phyloP scores from a whole-genome alignment of 2,329 filamentous ascomycete species.

The Xylaria sp. region DNA sequence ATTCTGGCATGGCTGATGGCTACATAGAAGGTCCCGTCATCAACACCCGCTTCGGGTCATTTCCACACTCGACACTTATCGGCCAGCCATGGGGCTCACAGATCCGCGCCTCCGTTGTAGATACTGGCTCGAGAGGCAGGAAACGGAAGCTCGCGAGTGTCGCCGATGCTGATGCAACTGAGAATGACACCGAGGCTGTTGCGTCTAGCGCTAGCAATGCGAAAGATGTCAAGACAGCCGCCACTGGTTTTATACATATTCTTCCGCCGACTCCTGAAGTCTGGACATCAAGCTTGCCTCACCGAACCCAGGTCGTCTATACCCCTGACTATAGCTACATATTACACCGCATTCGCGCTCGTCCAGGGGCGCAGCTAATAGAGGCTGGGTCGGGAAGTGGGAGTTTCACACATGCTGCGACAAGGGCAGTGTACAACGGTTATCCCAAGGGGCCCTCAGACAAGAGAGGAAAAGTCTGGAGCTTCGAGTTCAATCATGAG shows the following conservation, averaged over 20 bases:
- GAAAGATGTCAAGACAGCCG: constrained; percentile 61
- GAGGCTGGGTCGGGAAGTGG: constrained; percentile 86
- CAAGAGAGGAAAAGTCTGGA: constrained; percentile 77
- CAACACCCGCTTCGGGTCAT: constrained; percentile 94
- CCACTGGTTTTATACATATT: constrained; percentile 80
- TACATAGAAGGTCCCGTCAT: constrained; percentile 82
- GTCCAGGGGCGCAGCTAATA: constrained; percentile 78
- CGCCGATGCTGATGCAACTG: constrained; percentile 59
- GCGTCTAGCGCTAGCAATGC: constrained; percentile 33
- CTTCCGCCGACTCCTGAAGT: constrained; percentile 83
- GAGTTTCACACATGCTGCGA: constrained; percentile 84
- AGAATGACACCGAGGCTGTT: constrained; percentile 51
- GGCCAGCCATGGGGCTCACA: constrained; percentile 90
- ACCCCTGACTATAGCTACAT: constrained; percentile 89
- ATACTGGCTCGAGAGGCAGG: constrained; percentile 88
- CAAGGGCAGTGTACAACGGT: constrained; percentile 79
- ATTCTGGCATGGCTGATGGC: constrained; percentile 72
- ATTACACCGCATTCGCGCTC: constrained; percentile 77
- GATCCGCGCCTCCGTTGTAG: constrained; percentile 86
- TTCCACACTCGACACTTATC: constrained; percentile 82
- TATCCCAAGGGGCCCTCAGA: constrained; percentile 62
- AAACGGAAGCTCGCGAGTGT: constrained; percentile 66
- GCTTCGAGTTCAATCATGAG: constrained; percentile 83
- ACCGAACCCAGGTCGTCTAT: constrained; percentile 88
- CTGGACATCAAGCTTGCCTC: constrained; percentile 83